These are phyloP conservation scores for Talaromyces sp. DNA, from an alignment of 2,329 filamentous ascomycete genomes.

Conservation along the genomic window DNA sequence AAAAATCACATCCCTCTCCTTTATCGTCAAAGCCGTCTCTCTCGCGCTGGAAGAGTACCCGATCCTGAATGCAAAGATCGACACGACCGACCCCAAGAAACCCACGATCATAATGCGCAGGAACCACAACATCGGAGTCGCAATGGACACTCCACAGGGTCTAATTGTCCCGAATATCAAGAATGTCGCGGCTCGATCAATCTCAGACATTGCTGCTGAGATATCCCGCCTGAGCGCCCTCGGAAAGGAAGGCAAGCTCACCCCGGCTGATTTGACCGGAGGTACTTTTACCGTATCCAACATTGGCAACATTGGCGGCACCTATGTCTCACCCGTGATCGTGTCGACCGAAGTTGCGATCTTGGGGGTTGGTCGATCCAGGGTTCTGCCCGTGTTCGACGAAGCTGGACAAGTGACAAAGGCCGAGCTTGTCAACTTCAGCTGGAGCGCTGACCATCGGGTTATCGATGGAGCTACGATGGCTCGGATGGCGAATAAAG, in stretches of 20 bases:
- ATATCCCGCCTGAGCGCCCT: conserved; percentile 67
- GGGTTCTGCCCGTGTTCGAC: conserved; percentile 72
- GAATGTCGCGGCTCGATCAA: conserved; percentile 70
- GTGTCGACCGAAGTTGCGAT: conserved; percentile 89
- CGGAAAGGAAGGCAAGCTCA: conserved; percentile 69
- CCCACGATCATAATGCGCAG: conserved; percentile 72
- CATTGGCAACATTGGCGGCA: conserved; percentile 90
- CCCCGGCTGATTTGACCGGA: conserved; percentile 68
- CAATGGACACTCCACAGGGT: conserved; percentile 86
- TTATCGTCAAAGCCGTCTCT: conserved; percentile 93
- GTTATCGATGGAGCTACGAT: conserved; percentile 93
- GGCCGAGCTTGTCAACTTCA: conserved; percentile 81
- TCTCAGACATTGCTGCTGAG: conserved; percentile 72
- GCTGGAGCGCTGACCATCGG: conserved; percentile 93
- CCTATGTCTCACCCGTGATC: conserved; percentile 85
- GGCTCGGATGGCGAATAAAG: conserved; percentile 79
- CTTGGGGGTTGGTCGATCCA: conserved; percentile 77
- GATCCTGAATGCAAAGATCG: conserved; percentile 79
- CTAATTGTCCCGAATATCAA: conserved; percentile 89
- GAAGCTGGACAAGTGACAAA: conserved; percentile 56
- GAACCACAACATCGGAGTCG: conserved; percentile 91
- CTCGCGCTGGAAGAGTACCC: conserved; percentile 76
- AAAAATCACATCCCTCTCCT: conserved; percentile 85
- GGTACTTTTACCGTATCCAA: conserved; percentile 96
- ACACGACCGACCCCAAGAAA: conserved; percentile 56